Percentiles rank a stretch among this genome's conserved stretches.
phyloP scores from a whole-genome alignment of 352 stramenopile genomes.

The Phytophthora vignae region DNA sequence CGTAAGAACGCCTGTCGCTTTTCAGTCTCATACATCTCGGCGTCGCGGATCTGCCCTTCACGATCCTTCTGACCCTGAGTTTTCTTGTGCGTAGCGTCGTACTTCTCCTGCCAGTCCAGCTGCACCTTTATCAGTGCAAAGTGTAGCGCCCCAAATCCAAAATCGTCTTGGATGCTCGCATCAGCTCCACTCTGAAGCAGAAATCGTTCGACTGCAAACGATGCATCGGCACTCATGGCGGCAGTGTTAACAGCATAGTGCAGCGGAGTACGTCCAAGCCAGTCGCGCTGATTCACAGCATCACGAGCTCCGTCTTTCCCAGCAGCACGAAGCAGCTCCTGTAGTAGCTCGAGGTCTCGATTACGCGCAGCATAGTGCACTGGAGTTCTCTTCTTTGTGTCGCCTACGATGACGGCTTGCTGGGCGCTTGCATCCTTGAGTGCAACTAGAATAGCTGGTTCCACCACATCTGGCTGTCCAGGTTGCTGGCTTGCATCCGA shows the following conservation, averaged over 20 bases:
- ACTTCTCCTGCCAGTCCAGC: conserved; percentile 68
- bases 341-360: conserved; percentile 68
- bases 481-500: conserved; percentile 14
- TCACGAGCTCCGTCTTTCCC: conserved; percentile 39
- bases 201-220: conserved; percentile 81
- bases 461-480: conserved; percentile 12
- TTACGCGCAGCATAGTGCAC: conserved; percentile 71
- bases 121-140: conserved; percentile 78
- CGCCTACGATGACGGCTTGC: conserved; percentile 51
- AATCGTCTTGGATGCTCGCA: conserved; percentile 63
- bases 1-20: conserved; percentile 52
- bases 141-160: conserved; percentile 64
- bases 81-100: conserved; percentile 50
- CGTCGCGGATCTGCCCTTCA: conserved; percentile 33
- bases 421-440: conserved; percentile 55
- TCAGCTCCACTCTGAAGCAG: conserved; percentile 65
- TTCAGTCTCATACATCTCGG: conserved; percentile 49
- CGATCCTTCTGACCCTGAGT: conserved; percentile 37
- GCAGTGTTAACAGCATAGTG: conserved; percentile 79
- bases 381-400: conserved; percentile 58
- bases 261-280: conserved; percentile 63
- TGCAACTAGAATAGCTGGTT: conserved; percentile 61
- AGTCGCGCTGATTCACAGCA: conserved; percentile 61
- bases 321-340: conserved; percentile 49
- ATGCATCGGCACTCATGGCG: conserved; percentile 74